Base-by-base conservation (phyloP, 805 yeast genomes). In the Tetrapisispora phaffii region DNA sequence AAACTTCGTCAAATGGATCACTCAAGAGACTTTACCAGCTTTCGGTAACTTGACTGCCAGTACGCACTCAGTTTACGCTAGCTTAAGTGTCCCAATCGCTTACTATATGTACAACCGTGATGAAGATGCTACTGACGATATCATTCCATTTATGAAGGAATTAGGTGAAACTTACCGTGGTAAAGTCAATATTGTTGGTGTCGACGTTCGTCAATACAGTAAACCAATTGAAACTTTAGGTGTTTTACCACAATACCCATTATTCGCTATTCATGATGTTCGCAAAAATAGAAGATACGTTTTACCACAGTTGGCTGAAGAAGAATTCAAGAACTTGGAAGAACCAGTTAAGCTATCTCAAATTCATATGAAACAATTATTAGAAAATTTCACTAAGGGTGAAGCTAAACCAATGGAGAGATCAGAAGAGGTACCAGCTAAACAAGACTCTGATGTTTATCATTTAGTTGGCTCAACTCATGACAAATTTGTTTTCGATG, bases 21-120 rank as follows among this genome's bases (percentile, higher is more conserved):
- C 67, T 44, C 64, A 68, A 53, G 93, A 88, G 70, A 66, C 82
- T 41, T 75, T 84, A 62, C 96, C 97, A 46, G 73, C 76, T 57
- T 82, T 89, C 56, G 96, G 95, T 59, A 96, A 89, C 67, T 78
- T 90, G 52, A 80, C 79, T 58, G 88, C 93, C 53, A 72, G 76
- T 44, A 82, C 93, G 51, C 93, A 82, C 75, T 70, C 74, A 66
- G 61, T 72, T 35, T 93, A 89, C 73, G 78, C 85, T 75, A 68
- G 73, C 46, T 70, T 88, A 48, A 75, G 78, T 31, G 52, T 79
- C 46, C 98, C 98, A 50, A 69, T 93, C 53, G 94, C 86, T 44
- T 90, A 89, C 74, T 80, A 84, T 65, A 93, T 93, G 72, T 87
- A 85, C 71, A 77, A 29, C 21, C 68, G 74, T 41, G 75, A 74